Evolutionary conservation across 257 asterid genomes (phyloP).

Genomic region (Catharanthus roseus): DNA sequence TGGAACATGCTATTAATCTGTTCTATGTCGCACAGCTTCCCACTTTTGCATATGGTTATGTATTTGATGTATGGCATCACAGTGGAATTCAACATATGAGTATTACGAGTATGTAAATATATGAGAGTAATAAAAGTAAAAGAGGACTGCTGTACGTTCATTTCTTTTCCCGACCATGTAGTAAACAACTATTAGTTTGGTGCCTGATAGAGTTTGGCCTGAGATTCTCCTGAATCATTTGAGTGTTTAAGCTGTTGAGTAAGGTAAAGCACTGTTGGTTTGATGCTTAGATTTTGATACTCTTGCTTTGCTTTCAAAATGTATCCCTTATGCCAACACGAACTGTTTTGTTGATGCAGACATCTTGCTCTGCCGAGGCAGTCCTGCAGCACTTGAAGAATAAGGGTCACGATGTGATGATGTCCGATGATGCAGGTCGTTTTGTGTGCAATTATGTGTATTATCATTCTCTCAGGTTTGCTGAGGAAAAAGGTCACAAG

Average conservation of each 20-base stretch:
- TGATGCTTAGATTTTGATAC: not conserved
- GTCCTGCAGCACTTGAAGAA: conserved; percentile 33
- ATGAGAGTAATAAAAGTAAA: not conserved
- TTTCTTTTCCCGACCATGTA: not conserved
- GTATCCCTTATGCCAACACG: conserved; percentile 1
- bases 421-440: conserved; percentile 51
- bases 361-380: conserved; percentile 39
- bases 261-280: too few relatives aligned
- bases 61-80: not conserved
- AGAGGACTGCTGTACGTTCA: not conserved
- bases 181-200: not conserved
- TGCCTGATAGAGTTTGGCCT: too few relatives aligned
- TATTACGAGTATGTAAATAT: too few relatives aligned
- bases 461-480: conserved; percentile 49
- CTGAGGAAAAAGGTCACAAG: conserved; percentile 45
- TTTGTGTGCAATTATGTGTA: conserved; percentile 62
- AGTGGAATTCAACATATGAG: not conserved
- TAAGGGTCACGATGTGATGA: conserved; percentile 33
- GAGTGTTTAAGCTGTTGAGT: not conserved
- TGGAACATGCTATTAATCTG: not conserved
- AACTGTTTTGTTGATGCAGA: conserved; percentile 26
- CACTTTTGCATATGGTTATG: not conserved
- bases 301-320: not conserved
- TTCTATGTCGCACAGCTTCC: not conserved
- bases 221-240: too few relatives aligned